Percentiles rank a stretch among this genome's conserved stretches.
Conservation (phyloP, 140 eudicot species). For the Bidens hawaiensis region DNA sequence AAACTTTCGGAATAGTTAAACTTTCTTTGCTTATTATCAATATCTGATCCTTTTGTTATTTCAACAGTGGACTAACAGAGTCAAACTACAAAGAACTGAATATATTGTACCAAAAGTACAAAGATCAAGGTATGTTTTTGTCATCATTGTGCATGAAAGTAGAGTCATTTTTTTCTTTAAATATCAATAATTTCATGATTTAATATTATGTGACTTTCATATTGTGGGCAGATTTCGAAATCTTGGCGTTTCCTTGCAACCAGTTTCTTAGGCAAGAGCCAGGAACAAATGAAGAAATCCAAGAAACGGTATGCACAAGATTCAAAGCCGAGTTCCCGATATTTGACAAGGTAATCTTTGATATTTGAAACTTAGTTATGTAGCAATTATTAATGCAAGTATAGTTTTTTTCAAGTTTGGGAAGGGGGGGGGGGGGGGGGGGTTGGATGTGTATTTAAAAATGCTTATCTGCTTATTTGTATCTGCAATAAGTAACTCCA, state of each 20-base stretch:
- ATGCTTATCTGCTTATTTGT: no score
- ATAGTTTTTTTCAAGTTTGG: not conserved
- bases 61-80: slow-evolving; percentile 69
- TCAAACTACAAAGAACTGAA: slow-evolving; percentile 90
- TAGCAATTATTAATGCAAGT: not conserved
- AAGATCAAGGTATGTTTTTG: slow-evolving; percentile 64
- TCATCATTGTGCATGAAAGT: not conserved
- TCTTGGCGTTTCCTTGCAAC: slow-evolving; percentile 91
- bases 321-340: slow-evolving; percentile 92
- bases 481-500: not conserved
- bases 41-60: not conserved
- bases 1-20: not conserved
- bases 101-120: slow-evolving; percentile 65
- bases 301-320: slow-evolving; percentile 65
- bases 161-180: slow-evolving; percentile 3
- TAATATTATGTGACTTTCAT: not conserved
- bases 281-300: slow-evolving; percentile 83
- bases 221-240: slow-evolving; percentile 59
- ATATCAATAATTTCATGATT: not conserved
- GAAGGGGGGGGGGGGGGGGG: no score
- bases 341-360: slow-evolving; percentile 63
- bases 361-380: not conserved
- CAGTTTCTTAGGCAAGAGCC: slow-evolving; percentile 92
- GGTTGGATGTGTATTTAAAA: no score
- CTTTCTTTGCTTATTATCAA: not conserved